Percentiles rank a stretch among this genome's conserved stretches.
Conservation (phyloP, 129 eudicot species). For the Apium graveolens region DNA sequence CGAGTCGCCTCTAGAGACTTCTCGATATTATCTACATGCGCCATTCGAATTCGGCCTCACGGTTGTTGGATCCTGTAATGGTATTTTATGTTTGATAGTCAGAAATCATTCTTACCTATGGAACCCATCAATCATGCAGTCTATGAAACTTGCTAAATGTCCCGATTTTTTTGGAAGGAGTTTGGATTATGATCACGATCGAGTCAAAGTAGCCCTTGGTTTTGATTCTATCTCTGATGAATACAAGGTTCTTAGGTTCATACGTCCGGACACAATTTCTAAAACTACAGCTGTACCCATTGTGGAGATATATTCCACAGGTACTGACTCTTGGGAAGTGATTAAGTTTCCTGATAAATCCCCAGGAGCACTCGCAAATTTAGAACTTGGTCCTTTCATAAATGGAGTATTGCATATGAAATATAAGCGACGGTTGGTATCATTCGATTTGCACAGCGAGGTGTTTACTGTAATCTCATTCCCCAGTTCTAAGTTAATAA, state of each 20-base stretch:
- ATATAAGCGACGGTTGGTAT: background rate
- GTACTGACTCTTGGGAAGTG: background rate
- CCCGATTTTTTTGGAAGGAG: background rate
- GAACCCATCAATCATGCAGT: background rate
- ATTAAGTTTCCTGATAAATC: background rate
- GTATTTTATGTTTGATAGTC: background rate
- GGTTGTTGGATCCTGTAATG: background rate
- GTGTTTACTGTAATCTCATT: background rate
- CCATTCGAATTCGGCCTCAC: background rate
- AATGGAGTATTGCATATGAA: background rate
- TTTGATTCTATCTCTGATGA: background rate
- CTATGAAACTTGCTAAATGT: background rate
- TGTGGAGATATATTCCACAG: background rate
- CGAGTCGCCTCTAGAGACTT: background rate
- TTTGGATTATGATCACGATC: background rate
- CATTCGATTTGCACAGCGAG: no score
- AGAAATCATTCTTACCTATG: background rate
- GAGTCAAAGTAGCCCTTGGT: background rate
- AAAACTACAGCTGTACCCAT: background rate
- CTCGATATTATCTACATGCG: background rate
- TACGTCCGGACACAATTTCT: background rate
- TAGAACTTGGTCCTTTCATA: background rate
- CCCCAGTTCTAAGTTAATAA: background rate
- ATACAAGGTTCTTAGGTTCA: background rate
- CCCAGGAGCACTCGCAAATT: no score